Percentiles rank a stretch among this genome's conserved stretches.
phyloP scores from a whole-genome alignment of 345 rosid genomes.

The Moricandia arvensis region DNA sequence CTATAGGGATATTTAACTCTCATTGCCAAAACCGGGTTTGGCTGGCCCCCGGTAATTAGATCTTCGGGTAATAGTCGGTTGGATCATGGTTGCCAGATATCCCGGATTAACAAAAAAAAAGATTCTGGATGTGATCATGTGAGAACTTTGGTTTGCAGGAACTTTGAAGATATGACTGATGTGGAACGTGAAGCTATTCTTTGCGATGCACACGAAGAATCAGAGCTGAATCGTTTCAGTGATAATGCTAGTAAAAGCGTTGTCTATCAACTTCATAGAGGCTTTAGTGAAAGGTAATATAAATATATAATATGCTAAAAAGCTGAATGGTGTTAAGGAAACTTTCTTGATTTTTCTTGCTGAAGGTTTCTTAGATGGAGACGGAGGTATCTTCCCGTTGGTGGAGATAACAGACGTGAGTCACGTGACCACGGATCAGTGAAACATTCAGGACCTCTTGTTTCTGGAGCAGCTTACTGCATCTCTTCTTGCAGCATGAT shows the following conservation, averaged over 20 bases:
- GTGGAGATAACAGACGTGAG: constrained; percentile 41
- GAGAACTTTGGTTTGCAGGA: constrained; percentile 31
- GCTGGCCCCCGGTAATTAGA: too few species aligned
- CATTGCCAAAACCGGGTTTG: too few species aligned
- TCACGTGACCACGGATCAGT: constrained; percentile 42
- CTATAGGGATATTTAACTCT: too few species aligned
- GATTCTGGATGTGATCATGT: too few species aligned
- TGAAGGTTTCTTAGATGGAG: constrained; percentile 64
- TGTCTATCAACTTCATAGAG: too few species aligned
- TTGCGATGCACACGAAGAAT: constrained; percentile 38
- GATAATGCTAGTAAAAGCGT: constrained; percentile 1
- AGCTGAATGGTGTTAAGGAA: not conserved
- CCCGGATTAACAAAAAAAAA: too few species aligned
- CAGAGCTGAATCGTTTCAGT: constrained; percentile 26
- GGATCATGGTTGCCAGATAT: too few species aligned
- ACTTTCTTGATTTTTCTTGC: not conserved
- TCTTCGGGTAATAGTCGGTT: too few species aligned
- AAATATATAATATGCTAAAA: not conserved
- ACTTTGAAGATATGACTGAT: constrained; percentile 47
- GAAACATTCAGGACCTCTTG: constrained; percentile 60
- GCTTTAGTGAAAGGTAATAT: constrained; percentile 51
- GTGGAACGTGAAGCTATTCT: constrained; percentile 45
- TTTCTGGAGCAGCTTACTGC: constrained; percentile 93
- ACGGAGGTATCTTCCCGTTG: constrained; percentile 32
- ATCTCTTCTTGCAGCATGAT: constrained; percentile 94